Base-by-base conservation (phyloP, 169 alveolate species). In the Plasmodium gaboni region DNA sequence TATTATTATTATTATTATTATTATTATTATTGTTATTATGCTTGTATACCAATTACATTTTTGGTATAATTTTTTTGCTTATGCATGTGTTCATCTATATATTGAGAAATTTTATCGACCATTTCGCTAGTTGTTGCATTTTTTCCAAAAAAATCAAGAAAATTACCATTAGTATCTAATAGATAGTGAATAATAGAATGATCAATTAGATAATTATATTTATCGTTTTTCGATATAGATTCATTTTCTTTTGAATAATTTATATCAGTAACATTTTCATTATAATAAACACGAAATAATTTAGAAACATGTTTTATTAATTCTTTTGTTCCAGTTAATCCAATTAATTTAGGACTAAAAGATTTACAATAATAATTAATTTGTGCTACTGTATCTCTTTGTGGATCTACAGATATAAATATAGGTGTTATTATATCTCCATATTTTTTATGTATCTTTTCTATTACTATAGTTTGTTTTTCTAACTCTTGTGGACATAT, bases 401-500 rank as follows among this genome's bases (percentile, higher is more conserved):
- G 92, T 2, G 95, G 96, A 57, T 94, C 96, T 15, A 94, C 96
- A 55, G 96, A 69, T 61, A 94, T 92, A 74, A 94, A 94, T 42
- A 94, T 63, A 38, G 96, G 96, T 13, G 92, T 93, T 46, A 94
- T 74, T 5, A 94, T 69, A 46, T 89, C 92, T 19, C 96, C 96
- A 72, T 92, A 92, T 32, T 91, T 86, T 48, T 90, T 86, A 7
- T 71, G 89, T 19, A 96, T 73, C 22, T 63, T 74, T 28, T 93
- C 96, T 44, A 92, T 88, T 26, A 95, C 97, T 60, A 78, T 88
- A 4, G 94, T 91, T 73, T 93, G 96, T 42, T 96, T 96, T 61
- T 96, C 97, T 91, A 96, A 89, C 71, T 96, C 98, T 73, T 93
- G 97, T 2, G 98, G 98, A 74, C 98, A 96, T 17, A 96, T 95